phyloP scores from a whole-genome alignment of 495 filamentous ascomycete species.

The Parmelia sp. region DNA sequence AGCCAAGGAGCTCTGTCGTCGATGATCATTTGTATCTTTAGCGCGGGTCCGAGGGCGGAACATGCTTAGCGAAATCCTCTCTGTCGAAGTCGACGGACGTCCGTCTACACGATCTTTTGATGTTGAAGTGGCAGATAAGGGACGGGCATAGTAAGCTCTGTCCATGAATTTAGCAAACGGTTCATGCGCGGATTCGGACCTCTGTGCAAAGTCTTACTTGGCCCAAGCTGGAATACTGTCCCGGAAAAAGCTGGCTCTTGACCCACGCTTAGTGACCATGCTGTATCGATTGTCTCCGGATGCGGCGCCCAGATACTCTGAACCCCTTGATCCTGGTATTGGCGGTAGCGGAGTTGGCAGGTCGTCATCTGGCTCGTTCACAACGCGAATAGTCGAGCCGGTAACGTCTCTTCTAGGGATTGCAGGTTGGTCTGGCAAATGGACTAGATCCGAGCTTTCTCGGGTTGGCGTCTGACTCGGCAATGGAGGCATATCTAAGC shows the following conservation, averaged over 20 bases:
- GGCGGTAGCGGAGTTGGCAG: constrained; percentile 35
- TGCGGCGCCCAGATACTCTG: constrained; percentile 35
- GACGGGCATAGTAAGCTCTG: constrained; percentile 40
- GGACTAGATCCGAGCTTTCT: not conserved
- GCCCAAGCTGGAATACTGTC: constrained; percentile 61
- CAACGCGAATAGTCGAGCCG: constrained; percentile 43
- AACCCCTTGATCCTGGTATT: constrained; percentile 34
- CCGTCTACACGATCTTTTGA: constrained; percentile 9
- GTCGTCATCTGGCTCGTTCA: constrained; percentile 39
- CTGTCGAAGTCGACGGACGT: constrained; percentile 25
- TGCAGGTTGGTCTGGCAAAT: constrained; percentile 21
- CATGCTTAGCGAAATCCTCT: constrained; percentile 44
- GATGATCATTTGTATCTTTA: constrained; percentile 31
- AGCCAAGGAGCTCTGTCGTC: constrained; percentile 16
- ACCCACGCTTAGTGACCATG: constrained; percentile 37
- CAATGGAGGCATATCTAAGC: constrained; percentile 13
- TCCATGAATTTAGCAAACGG: constrained; percentile 1
- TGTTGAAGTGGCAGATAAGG: constrained; percentile 20
- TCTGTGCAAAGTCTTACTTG: constrained; percentile 32
- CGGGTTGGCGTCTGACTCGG: constrained; percentile 1
- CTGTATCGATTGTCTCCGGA: constrained; percentile 37
- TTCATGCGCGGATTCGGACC: not conserved
- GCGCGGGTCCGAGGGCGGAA: constrained; percentile 48
- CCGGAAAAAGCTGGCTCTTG: constrained; percentile 47
- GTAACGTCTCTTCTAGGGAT: constrained; percentile 32